Conservation (phyloP, 441 rosid species). For the Manihot esculenta region DNA sequence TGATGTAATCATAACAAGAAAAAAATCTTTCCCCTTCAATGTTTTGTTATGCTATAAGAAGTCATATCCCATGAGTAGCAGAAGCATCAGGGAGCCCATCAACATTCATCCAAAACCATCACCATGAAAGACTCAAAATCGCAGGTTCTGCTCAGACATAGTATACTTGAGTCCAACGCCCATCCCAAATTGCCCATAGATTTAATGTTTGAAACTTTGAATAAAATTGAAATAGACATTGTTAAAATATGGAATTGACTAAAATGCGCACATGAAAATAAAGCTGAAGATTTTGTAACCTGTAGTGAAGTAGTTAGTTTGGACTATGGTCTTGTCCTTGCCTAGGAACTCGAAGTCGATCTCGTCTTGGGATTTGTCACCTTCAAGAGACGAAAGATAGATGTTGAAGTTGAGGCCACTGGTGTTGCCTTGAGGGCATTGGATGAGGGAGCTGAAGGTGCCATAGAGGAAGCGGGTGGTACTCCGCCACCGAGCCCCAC, state of each 20-base stretch:
- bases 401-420: slow-evolving; percentile 66
- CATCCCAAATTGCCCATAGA: no score
- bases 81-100: neutral
- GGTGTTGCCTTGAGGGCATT: slow-evolving; percentile 51
- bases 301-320: slow-evolving; percentile 49
- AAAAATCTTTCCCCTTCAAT: neutral
- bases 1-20: neutral
- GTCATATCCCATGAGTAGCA: neutral
- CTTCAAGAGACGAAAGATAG: slow-evolving; percentile 56
- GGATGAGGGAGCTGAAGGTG: slow-evolving; percentile 47
- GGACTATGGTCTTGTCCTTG: slow-evolving; percentile 46
- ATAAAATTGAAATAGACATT: no score
- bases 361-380: slow-evolving; percentile 59
- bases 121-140: no score
- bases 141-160: neutral
- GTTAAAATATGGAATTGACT: neutral
- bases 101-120: neutral
- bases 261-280: neutral
- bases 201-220: no score
- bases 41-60: neutral
- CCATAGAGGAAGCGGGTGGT: slow-evolving; percentile 52
- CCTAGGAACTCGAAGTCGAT: slow-evolving; percentile 66
- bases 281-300: slow-evolving; percentile 23
- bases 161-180: neutral
- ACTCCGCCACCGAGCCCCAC: slow-evolving; percentile 65